Evolutionary conservation across 2,329 filamentous ascomycete species (phyloP).

Genomic region (Sporothrix schenckii): DNA sequence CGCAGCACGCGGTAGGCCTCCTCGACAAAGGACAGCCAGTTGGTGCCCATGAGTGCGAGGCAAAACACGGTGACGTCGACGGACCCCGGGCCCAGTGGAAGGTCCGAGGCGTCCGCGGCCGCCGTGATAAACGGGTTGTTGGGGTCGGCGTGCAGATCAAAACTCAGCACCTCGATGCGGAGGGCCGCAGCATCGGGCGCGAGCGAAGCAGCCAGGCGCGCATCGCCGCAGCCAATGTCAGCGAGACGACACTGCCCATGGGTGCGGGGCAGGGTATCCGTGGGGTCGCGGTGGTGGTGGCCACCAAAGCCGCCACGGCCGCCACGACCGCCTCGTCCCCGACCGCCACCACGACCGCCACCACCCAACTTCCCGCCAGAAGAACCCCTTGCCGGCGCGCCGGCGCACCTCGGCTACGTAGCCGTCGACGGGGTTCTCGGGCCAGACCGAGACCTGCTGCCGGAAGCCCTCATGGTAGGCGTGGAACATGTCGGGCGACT

Average conservation of each 20-base stretch:
- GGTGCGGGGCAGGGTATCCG: slow-evolving; percentile 68
- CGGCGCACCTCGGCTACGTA: slow-evolving; percentile 73
- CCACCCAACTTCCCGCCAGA: slow-evolving; percentile 33
- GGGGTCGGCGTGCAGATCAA: slow-evolving; percentile 68
- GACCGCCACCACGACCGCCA: slow-evolving; percentile 27
- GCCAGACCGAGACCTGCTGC: slow-evolving; percentile 93
- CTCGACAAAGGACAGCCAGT: slow-evolving; percentile 96
- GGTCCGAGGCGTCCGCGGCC: slow-evolving; percentile 81
- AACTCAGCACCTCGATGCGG: slow-evolving; percentile 76
- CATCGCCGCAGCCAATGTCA: slow-evolving; percentile 93
- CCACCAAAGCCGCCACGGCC: slow-evolving; percentile 38
- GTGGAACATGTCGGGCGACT: slow-evolving; percentile 88
- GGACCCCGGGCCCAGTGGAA: slow-evolving; percentile 73
- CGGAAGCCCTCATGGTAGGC: slow-evolving; percentile 98
- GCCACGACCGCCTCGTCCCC: slow-evolving; percentile 37
- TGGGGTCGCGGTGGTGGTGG: slow-evolving; percentile 30
- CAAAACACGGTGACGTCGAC: slow-evolving; percentile 93
- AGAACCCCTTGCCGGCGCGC: slow-evolving; percentile 47
- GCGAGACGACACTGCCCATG: slow-evolving; percentile 76
- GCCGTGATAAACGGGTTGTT: slow-evolving; percentile 76
- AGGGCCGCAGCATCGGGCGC: slow-evolving; percentile 66
- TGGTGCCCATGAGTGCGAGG: slow-evolving; percentile 96
- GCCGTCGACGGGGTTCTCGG: slow-evolving; percentile 89
- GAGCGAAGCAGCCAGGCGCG: slow-evolving; percentile 72
- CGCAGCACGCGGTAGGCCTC: slow-evolving; percentile 90